These are phyloP conservation scores for Sarocladium brachiariae DNA, from an alignment of 2,329 filamentous ascomycete species.

Conservation along the genomic window DNA sequence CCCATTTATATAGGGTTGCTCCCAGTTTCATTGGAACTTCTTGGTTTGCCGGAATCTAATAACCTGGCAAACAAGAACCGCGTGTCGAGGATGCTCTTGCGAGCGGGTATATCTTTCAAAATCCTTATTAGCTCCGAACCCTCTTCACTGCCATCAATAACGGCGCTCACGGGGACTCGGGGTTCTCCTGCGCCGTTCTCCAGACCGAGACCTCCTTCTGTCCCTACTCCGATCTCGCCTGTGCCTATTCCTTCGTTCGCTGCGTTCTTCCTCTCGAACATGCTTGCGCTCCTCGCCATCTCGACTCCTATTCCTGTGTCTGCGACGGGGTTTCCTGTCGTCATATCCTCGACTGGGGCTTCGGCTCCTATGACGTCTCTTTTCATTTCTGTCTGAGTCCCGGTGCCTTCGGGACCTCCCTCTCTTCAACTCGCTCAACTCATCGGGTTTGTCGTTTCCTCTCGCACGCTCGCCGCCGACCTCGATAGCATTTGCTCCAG, in stretches of 20 bases:
- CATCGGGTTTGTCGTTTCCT: constrained; percentile 15
- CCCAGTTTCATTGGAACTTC: too few relatives aligned
- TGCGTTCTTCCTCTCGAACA: constrained; percentile 12
- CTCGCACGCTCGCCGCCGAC: constrained; percentile 29
- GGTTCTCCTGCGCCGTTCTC: neutral
- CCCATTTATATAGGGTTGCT: too few relatives aligned
- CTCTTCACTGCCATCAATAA: neutral
- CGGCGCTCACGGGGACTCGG: constrained; percentile 1
- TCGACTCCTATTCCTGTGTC: constrained; percentile 24
- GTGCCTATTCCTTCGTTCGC: constrained; percentile 6
- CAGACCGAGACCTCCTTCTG: constrained; percentile 3
- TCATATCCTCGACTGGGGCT: constrained; percentile 25
- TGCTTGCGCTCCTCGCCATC: constrained; percentile 17
- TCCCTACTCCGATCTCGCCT: constrained; percentile 10
- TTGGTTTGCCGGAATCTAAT: too few relatives aligned
- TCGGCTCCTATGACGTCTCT: constrained; percentile 28
- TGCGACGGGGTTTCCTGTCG: constrained; percentile 22
- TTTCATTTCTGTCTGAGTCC: constrained; percentile 21
- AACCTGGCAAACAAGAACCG: too few relatives aligned
- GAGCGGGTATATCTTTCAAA: neutral
- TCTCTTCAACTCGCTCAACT: constrained; percentile 19
- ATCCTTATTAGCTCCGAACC: neutral
- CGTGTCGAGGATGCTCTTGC: neutral
- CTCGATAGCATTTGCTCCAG: constrained; percentile 62
- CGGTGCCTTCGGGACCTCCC: constrained; percentile 25